A percentile compares a stretch with the other conserved stretches of the same genome.
These are phyloP conservation scores for Xylariaceae sp. DNA, from an alignment of 2,329 filamentous ascomycete species.

Conservation along the genomic window DNA sequence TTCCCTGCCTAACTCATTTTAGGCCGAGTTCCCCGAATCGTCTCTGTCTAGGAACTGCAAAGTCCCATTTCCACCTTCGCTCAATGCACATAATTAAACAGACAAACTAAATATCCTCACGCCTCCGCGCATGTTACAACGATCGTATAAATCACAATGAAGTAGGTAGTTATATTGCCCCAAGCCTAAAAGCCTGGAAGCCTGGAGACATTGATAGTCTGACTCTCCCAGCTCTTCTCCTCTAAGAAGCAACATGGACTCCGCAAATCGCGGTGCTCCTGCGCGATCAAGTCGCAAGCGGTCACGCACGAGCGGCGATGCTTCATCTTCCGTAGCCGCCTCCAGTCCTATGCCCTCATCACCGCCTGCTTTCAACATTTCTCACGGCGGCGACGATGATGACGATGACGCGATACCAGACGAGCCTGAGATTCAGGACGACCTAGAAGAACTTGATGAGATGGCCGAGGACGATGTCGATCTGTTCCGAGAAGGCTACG, in stretches of 20 bases:
- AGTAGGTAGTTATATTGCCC: neutral
- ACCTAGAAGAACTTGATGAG: conserved; percentile 73
- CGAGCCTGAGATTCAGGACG: conserved; percentile 65
- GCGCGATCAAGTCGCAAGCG: conserved; percentile 50
- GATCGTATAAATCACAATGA: conserved; percentile 3
- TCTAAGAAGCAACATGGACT: conserved; percentile 71
- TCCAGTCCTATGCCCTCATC: conserved; percentile 64
- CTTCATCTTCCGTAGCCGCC: conserved; percentile 45
- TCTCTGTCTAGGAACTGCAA: neutral
- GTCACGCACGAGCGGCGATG: conserved; percentile 47
- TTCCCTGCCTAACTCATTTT: neutral
- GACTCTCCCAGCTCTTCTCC: conserved; percentile 51
- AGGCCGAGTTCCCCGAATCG: neutral
- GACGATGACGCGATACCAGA: conserved; percentile 66
- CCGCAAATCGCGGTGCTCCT: conserved; percentile 69
- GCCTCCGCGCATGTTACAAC: neutral
- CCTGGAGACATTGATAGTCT: neutral
- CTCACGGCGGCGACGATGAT: conserved; percentile 61
- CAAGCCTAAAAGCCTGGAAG: no score
- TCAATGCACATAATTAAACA: neutral
- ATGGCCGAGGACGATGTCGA: conserved; percentile 77
- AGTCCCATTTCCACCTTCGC: neutral
- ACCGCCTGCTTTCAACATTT: conserved; percentile 57
- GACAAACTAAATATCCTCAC: neutral
- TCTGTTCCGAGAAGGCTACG: conserved; percentile 67